Evolutionary conservation across 176 grass and related monocot species (phyloP), one percentile per base, ranked within the genome.

Genomic region (Saccharum officinarum): DNA sequence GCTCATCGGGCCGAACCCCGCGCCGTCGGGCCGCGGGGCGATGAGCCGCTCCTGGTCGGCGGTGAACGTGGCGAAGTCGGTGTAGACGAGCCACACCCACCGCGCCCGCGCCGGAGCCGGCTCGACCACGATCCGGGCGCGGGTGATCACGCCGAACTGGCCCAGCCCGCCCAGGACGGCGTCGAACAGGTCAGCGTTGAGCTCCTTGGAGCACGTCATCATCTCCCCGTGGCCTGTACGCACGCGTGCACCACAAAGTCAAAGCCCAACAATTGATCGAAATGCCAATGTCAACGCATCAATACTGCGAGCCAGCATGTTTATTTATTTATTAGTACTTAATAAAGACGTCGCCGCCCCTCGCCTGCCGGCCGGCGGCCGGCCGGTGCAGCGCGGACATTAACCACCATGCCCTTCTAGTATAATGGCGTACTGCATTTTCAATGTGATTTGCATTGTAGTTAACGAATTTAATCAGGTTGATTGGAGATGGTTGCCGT

Each of bases 61-160:
- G 26, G 61, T 55, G 85, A 98, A 95, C 16, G 41, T 9, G 62
- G 71, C 74, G 74, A 92, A 86, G 73, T 98, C 87, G 45, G 91
- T 87, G 87, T 98, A 98, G 4, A 90, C 28, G 75, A 98, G 89
- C 30, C 85, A 87, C 41, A 85, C 52, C 95, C 95, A 98, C 69
- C 90, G 87, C 74, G 74, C 30, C 55, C 82, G 16, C 44, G 47
- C 6, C 70, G 91, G 93, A 61, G 93, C 93, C 23, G 85, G 65
- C 71, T 83, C 82, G 0, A 98, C 41, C 6, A 34, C 77, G 71
- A 98, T 92, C 39, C 93, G 91, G 16, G 95, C 93, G 7, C 93
- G 91, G 37, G 86, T 90, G 82, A 98, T 95, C 16, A 98, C 79
- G 25, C 93, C 95, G 80, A 98, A 90, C 83, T 98, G 95, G 9